These are phyloP conservation scores for Fusarium goolgardi DNA, from an alignment of 2,329 filamentous ascomycete species.

Conservation along the genomic window DNA sequence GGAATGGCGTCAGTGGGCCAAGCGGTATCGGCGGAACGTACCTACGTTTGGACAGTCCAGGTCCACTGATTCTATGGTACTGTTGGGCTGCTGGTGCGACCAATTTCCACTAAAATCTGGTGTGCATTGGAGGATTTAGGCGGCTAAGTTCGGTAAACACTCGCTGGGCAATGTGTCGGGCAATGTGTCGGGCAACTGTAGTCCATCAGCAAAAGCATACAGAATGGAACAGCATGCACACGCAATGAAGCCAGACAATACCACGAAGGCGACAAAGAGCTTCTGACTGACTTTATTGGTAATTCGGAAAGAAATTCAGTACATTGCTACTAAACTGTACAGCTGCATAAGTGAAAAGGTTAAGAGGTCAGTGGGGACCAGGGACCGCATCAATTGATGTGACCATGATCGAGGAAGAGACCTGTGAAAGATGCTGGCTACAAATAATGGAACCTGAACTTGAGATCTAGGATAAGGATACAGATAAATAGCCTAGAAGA, in stretches of 20 bases:
- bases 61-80: not conserved
- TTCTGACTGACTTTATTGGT: not conserved
- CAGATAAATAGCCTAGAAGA: too few species aligned
- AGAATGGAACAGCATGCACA: too few species aligned
- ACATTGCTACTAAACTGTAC: not conserved
- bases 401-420: too few species aligned
- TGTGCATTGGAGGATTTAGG: not conserved
- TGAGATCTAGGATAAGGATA: too few species aligned
- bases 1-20: slow-evolving; percentile 13
- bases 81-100: not conserved
- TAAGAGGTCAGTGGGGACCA: not conserved
- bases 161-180: not conserved
- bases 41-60: not conserved
- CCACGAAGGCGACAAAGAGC: not conserved
- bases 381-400: not conserved
- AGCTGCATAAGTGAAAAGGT: too few species aligned
- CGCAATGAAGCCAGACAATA: not conserved
- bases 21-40: slow-evolving; percentile 32
- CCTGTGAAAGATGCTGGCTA: too few species aligned
- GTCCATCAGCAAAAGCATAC: too few species aligned
- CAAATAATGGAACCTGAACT: too few species aligned
- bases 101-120: not conserved
- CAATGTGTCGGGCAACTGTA: too few species aligned
- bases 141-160: slow-evolving; percentile 29
- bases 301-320: not conserved